Percentiles rank a stretch among this genome's conserved stretches.
Conservation (phyloP, 75 land plant species). For the Selaginella tamariscina region DNA sequence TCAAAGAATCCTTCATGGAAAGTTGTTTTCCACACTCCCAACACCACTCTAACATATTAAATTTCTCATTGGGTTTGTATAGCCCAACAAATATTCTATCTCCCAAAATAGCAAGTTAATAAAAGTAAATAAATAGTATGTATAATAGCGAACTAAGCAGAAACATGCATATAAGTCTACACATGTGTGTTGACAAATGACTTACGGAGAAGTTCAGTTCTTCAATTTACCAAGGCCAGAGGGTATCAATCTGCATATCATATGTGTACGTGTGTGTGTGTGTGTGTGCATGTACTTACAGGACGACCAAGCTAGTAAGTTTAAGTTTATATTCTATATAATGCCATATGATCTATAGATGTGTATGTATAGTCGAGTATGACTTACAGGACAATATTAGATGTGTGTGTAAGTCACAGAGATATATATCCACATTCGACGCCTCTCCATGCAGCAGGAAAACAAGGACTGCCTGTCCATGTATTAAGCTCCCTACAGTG, state of each 20-base stretch:
- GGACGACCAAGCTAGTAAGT: neutral
- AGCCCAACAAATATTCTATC: neutral
- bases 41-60: too few relatives aligned
- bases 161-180: neutral
- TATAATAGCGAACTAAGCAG: conserved; percentile 4
- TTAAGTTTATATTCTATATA: too few relatives aligned
- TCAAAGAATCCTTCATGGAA: too few relatives aligned
- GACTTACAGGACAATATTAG: too few relatives aligned
- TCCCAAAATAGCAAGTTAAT: neutral
- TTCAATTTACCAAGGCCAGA: conserved; percentile 7
- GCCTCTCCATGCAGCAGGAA: neutral
- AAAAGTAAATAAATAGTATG: neutral
- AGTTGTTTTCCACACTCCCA: too few relatives aligned
- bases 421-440: neutral
- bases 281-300: neutral
- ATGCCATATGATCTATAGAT: too few relatives aligned
- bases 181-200: neutral
- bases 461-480: neutral
- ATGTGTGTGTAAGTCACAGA: neutral
- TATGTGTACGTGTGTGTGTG: too few relatives aligned
- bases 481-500: neutral
- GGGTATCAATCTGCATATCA: neutral
- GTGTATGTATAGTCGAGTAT: too few relatives aligned
- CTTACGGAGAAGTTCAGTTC: conserved; percentile 18
- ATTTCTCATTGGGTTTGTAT: conserved; percentile 10